These are phyloP conservation scores for Trametes elegans DNA, from an alignment of 768 basidiomycete species.

Conservation along the genomic window DNA sequence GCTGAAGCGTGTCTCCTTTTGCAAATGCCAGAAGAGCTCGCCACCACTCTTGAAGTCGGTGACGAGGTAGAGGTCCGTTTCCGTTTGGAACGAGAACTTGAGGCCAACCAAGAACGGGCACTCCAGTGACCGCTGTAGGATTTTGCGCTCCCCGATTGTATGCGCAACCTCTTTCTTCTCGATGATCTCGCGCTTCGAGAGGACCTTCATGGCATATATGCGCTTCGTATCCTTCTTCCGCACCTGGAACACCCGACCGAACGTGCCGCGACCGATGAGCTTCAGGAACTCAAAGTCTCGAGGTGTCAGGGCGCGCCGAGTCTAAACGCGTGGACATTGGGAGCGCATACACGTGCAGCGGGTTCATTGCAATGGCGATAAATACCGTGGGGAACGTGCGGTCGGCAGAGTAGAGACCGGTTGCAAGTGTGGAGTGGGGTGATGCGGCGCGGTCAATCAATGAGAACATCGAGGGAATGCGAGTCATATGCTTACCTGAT, in stretches of 20 bases:
- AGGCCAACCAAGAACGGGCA: constrained; percentile 97
- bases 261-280: constrained; percentile 97
- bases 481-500: constrained; percentile 58
- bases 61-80: constrained; percentile 90
- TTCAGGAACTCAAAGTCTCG: constrained; percentile 98
- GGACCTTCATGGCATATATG: constrained; percentile 99
- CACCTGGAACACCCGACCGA: constrained; percentile 98
- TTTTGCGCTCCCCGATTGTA: constrained; percentile 99
- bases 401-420: not conserved
- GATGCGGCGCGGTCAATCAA: constrained; percentile 7
- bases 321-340: constrained; percentile 40
- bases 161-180: constrained; percentile 99
- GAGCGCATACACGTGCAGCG: not conserved
- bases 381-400: not conserved
- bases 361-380: not conserved
- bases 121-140: constrained; percentile 88
- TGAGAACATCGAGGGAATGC: not conserved
- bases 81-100: constrained; percentile 98
- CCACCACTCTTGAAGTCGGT: constrained; percentile 99
- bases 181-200: constrained; percentile 98
- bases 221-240: constrained; percentile 97
- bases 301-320: constrained; percentile 83
- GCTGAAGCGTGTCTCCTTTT: constrained; percentile 89
- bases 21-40: constrained; percentile 97
- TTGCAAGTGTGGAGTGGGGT: not conserved